Evolutionary conservation across 139 green algal species (phyloP).

Genomic region (Limnomonas spitsbergensis): DNA sequence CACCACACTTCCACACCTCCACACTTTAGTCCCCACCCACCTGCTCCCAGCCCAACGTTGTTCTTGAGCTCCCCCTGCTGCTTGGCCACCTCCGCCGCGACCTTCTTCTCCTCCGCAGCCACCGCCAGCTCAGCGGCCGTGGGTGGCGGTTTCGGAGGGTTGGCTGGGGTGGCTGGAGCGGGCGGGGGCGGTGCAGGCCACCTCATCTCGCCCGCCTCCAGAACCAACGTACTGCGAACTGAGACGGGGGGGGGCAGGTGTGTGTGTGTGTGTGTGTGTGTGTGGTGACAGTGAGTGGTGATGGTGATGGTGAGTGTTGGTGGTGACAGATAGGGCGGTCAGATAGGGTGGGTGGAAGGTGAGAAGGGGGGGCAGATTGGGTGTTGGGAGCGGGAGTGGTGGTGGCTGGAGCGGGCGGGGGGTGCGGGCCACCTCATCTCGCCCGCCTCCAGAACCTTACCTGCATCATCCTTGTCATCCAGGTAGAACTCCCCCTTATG

Average conservation of each 20-base stretch:
- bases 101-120: too few relatives aligned
- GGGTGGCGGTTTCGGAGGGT: slow-evolving; percentile 7
- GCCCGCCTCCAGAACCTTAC: slow-evolving; percentile 62
- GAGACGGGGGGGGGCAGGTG: neutral
- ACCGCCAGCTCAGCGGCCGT: slow-evolving; percentile 56
- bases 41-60: too few relatives aligned
- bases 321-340: too few relatives aligned
- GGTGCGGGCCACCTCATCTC: slow-evolving; percentile 73
- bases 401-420: slow-evolving; percentile 29
- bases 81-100: too few relatives aligned
- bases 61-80: too few relatives aligned
- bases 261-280: too few relatives aligned
- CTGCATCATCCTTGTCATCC: slow-evolving; percentile 67
- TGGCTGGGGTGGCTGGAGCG: neutral
- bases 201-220: slow-evolving; percentile 68
- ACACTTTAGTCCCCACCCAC: too few relatives aligned
- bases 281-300: too few relatives aligned
- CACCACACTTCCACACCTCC: too few relatives aligned
- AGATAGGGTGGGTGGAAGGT: too few relatives aligned
- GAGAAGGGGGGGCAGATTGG: slow-evolving; percentile 47
- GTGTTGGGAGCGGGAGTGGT: neutral
- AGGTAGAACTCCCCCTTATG: slow-evolving; percentile 64
- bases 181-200: slow-evolving; percentile 67
- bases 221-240: slow-evolving; percentile 62
- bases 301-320: too few relatives aligned